These are phyloP conservation scores for Inosperma sp. DNA, from an alignment of 768 basidiomycete genomes.

Conservation along the genomic window DNA sequence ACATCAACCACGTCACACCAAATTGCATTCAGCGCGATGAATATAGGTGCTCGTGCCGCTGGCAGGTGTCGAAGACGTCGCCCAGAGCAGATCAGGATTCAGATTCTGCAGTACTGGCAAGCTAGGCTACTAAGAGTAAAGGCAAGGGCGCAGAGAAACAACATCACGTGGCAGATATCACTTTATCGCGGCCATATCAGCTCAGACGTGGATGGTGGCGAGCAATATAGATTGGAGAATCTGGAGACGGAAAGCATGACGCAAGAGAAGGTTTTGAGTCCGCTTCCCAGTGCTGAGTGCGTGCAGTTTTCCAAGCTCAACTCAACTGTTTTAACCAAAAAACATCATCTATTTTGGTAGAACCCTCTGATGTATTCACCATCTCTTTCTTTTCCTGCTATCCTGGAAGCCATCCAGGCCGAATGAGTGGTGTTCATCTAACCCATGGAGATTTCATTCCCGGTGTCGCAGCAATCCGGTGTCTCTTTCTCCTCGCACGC, in stretches of 20 bases:
- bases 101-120: too few relatives aligned
- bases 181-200: too few relatives aligned
- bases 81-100: too few relatives aligned
- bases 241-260: slow-evolving; percentile 63
- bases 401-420: slow-evolving; percentile 45
- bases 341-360: slow-evolving; percentile 30
- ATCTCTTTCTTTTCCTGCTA: slow-evolving; percentile 67
- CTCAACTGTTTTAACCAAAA: neutral
- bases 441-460: slow-evolving; percentile 87
- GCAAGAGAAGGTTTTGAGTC: slow-evolving; percentile 41
- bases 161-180: too few relatives aligned
- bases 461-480: slow-evolving; percentile 76
- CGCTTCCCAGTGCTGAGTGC: slow-evolving; percentile 55
- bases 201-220: too few relatives aligned
- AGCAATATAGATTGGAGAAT: slow-evolving; percentile 62
- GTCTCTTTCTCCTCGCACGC: slow-evolving; percentile 68
- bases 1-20: too few relatives aligned
- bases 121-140: too few relatives aligned
- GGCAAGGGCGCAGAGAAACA: too few relatives aligned
- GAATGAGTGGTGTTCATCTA: slow-evolving; percentile 57
- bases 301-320: slow-evolving; percentile 24
- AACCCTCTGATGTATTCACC: slow-evolving; percentile 59
- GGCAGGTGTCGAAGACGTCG: too few relatives aligned
- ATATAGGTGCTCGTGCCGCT: too few relatives aligned
- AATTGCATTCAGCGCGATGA: too few relatives aligned